Evolutionary conservation across 148 eudicot genomes (phyloP).

Genomic region (Polygonum aviculare): DNA sequence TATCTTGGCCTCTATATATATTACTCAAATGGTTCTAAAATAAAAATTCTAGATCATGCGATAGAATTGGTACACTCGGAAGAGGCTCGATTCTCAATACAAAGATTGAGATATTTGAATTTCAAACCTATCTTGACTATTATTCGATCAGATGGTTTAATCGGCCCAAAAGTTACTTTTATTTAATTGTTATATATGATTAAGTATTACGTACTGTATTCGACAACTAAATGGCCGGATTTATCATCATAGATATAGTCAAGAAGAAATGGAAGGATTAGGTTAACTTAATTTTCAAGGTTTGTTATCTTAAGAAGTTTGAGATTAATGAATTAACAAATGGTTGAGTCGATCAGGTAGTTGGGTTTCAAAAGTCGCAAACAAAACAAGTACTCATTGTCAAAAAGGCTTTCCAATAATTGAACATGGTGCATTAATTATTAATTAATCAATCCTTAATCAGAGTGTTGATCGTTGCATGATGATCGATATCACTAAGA

Average conservation of each 20-base stretch:
- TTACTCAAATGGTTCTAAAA: too few species aligned
- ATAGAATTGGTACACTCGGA: too few species aligned
- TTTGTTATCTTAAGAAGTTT: background rate
- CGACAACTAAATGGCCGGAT: too few species aligned
- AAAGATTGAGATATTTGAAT: background rate
- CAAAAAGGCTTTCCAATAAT: background rate
- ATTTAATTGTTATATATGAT: background rate
- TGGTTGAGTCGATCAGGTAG: background rate
- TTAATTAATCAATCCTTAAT: background rate
- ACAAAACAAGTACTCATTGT: constrained; percentile 1
- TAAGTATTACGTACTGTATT: too few species aligned
- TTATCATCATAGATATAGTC: background rate
- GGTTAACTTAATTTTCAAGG: background rate
- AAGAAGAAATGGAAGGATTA: background rate
- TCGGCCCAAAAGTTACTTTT: background rate
- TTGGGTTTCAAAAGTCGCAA: constrained; percentile 5
- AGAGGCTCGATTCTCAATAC: too few species aligned
- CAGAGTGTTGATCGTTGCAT: background rate
- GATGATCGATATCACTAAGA: background rate
- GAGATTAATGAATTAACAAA: background rate
- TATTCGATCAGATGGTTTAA: background rate
- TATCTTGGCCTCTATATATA: too few species aligned
- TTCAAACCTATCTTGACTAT: background rate
- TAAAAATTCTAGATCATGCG: too few species aligned
- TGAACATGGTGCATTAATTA: background rate